Percentiles rank a stretch among this genome's conserved stretches.
phyloP scores from a whole-genome alignment of 2,329 filamentous ascomycete genomes.

The Gnomoniopsis sp. region DNA sequence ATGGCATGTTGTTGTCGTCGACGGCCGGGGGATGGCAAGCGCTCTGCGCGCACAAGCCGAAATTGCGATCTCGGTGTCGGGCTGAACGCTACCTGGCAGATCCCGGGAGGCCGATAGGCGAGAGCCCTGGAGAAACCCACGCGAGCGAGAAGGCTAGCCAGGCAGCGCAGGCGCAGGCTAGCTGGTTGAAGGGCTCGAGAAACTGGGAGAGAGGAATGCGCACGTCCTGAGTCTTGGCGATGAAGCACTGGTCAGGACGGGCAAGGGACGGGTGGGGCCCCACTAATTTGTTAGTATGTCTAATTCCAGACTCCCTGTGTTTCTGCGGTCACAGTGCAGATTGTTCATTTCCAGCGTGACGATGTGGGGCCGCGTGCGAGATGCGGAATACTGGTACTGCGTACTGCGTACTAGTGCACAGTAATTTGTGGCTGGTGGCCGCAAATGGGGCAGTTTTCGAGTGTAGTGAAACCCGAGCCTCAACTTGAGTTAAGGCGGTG shows the following conservation, averaged over 20 bases:
- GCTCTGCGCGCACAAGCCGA: slow-evolving; percentile 3
- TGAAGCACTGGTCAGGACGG: not conserved
- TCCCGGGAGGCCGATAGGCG: not conserved
- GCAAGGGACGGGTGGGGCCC: not conserved
- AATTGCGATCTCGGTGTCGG: slow-evolving; percentile 2
- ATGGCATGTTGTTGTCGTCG: not conserved
- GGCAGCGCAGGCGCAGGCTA: too few relatives aligned
- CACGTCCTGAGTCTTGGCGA: not conserved
- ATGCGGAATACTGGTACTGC: too few relatives aligned
- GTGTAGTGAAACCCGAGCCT: not conserved
- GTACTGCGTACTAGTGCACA: too few relatives aligned
- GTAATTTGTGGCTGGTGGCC: not conserved
- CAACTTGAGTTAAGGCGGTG: not conserved
- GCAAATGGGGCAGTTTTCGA: not conserved
- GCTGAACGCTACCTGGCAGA: not conserved
- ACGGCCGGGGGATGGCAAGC: not conserved
- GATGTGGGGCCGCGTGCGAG: not conserved
- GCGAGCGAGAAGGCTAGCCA: not conserved
- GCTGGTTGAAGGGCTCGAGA: not conserved
- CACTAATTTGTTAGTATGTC: not conserved
- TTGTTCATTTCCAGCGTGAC: slow-evolving; percentile 7
- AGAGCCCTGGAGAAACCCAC: not conserved
- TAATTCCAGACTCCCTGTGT: slow-evolving; percentile 2
- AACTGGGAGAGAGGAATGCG: not conserved
- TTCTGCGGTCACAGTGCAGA: slow-evolving; percentile 9